These are phyloP conservation scores for Pseudognaphalium luteoalbum DNA, from an alignment of 129 eudicot species.

Conservation along the genomic window DNA sequence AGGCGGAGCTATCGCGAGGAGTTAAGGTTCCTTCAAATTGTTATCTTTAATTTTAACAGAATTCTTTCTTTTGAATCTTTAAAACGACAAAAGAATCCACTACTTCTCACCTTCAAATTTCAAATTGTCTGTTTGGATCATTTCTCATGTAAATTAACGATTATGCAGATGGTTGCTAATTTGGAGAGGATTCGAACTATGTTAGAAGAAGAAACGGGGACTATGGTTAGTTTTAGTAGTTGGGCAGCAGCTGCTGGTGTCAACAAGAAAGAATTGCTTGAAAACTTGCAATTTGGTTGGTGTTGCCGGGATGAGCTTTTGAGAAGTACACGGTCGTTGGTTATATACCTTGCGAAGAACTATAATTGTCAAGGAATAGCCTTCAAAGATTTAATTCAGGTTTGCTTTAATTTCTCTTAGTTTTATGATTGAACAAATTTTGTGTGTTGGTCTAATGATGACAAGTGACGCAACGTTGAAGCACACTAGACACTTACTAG, in stretches of 20 bases:
- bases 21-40: slow-evolving; percentile 55
- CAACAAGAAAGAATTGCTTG: slow-evolving; percentile 59
- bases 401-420: slow-evolving; percentile 17
- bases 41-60: neutral
- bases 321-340: slow-evolving; percentile 76
- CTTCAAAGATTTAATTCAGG: slow-evolving; percentile 85
- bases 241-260: slow-evolving; percentile 90
- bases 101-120: neutral
- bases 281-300: slow-evolving; percentile 72
- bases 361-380: slow-evolving; percentile 72
- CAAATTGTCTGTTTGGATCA: neutral
- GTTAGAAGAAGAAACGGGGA: slow-evolving; percentile 67
- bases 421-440: slow-evolving; percentile 2
- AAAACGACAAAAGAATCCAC: slow-evolving; percentile 5
- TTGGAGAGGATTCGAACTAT: slow-evolving; percentile 57
- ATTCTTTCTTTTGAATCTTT: neutral
- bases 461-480: neutral
- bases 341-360: slow-evolving; percentile 63
- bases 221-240: slow-evolving; percentile 52
- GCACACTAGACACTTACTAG: neutral
- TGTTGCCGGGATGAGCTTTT: slow-evolving; percentile 80
- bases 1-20: slow-evolving; percentile 75
- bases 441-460: neutral
- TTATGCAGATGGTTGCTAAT: slow-evolving; percentile 62
- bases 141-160: slow-evolving; percentile 21